phyloP scores from a whole-genome alignment of 192 early-diverging fungal genomes.

The Backusella luteola region DNA sequence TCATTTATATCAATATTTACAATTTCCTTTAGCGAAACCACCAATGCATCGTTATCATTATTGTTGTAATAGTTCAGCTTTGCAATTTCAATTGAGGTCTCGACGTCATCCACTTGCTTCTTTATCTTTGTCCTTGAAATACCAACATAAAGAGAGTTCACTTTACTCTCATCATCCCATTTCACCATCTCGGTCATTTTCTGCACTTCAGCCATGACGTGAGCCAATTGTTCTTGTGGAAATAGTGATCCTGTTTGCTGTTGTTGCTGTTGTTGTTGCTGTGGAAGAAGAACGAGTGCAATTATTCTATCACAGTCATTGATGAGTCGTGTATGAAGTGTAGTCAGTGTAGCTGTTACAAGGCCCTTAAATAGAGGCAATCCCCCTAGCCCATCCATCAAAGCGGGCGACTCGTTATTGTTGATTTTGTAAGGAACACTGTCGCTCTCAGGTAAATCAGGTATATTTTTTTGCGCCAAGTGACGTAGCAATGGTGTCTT shows the following conservation, averaged over 20 bases:
- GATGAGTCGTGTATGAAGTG: constrained; percentile 28
- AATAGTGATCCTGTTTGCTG: not conserved
- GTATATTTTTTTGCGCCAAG: constrained; percentile 1
- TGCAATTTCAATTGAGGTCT: not conserved
- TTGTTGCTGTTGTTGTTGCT: not conserved
- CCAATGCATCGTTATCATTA: not conserved
- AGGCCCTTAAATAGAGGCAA: constrained; percentile 16
- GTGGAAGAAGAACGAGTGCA: constrained; percentile 8
- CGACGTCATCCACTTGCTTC: not conserved
- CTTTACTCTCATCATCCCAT: constrained; percentile 10
- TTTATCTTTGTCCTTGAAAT: not conserved
- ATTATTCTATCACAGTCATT: constrained; percentile 27
- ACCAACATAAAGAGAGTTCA: not conserved
- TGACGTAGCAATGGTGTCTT: constrained; percentile 20
- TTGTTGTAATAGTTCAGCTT: not conserved
- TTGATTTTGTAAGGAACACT: constrained; percentile 4
- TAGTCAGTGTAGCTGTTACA: constrained; percentile 34
- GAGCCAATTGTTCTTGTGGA: constrained; percentile 22
- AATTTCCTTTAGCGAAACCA: constrained; percentile 13
- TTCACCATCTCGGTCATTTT: constrained; percentile 39
- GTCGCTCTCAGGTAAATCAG: constrained; percentile 13
- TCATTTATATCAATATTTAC: constrained; percentile 5
- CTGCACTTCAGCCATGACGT: constrained; percentile 18
- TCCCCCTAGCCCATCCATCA: not conserved
- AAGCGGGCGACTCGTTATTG: not conserved